A percentile compares a stretch with the other conserved stretches of the same genome.
phyloP scores from a whole-genome alignment of 371 early-diverging fungal species.

The Rhizopus delemar region DNA sequence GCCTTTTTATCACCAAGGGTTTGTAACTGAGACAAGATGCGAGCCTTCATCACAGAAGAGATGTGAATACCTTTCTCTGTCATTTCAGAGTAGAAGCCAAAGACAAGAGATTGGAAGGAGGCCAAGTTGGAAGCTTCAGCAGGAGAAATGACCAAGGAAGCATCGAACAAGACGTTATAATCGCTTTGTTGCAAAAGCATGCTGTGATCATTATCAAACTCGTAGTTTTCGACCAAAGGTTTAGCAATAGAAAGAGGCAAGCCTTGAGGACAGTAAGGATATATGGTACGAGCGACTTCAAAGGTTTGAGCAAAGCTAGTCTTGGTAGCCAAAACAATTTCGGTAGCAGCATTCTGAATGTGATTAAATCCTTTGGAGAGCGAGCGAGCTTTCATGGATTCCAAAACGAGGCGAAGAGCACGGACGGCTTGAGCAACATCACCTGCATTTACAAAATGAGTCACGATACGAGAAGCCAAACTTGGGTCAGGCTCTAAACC shows the following conservation, averaged over 20 bases:
- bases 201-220: constrained; percentile 24
- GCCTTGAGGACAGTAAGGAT: constrained; percentile 20
- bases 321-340: constrained; percentile 10
- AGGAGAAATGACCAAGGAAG: constrained; percentile 17
- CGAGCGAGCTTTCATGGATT: constrained; percentile 30
- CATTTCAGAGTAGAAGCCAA: constrained; percentile 24
- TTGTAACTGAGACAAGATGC: constrained; percentile 16
- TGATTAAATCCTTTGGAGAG: constrained; percentile 26
- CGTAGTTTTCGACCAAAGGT: constrained; percentile 22
- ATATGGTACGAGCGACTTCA: constrained; percentile 20
- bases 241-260: constrained; percentile 21
- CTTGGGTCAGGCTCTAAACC: constrained; percentile 46
- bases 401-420: constrained; percentile 29
- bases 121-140: constrained; percentile 18
- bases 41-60: constrained; percentile 9
- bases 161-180: constrained; percentile 25
- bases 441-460: constrained; percentile 18
- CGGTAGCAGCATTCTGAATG: constrained; percentile 19
- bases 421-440: constrained; percentile 28
- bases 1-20: constrained; percentile 17
- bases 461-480: constrained; percentile 35
- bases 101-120: constrained; percentile 15
- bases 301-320: constrained; percentile 17
- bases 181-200: constrained; percentile 15
- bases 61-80: constrained; percentile 1